Evolutionary conservation across 352 stramenopile genomes (phyloP), one percentile per base, ranked within the genome.

Genomic region (Globisporangium irregulare): DNA sequence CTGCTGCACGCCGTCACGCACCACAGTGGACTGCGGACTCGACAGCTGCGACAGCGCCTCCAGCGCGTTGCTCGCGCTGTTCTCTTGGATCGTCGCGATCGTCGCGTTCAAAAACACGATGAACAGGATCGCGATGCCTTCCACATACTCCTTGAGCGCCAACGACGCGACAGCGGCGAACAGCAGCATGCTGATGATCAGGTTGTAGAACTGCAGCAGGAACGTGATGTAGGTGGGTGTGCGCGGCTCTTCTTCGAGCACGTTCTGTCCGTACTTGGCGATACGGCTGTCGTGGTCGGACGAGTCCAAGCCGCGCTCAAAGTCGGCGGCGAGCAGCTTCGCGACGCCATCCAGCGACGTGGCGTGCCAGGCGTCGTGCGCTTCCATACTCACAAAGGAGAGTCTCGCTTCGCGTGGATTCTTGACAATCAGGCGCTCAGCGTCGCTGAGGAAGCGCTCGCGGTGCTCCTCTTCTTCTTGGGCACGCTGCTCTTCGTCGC

Each of bases 381-480:
- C 60, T n/a, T 89, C 81, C 36, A 92, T 68, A n/a, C 75, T 88
- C 22, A 66, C 74, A 61, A 92, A 81, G 46, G 81, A 89, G 36
- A 75, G 71, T 22, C 75, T 70, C 10, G 79, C 75, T 24, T 78
- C 72, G 24, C 72, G 64, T 10, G 83, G 81, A 29, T 90, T 78
- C n/a, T 82, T 77, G 3, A 73, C 80, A 4, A 90, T 61, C 18
- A 88, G 62, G 18, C 80, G 74, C 66, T 92, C 81, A 4, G 68
- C 66, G 59, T 90, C 81, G n/a, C 73, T 90, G 51, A 92, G 72
- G 71, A 89, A 89, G 0, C 84, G 84, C 14, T 70, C 69, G 10
- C 80, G 80, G 60, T 88, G 84, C 51, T 75, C 66, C 20, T 68
- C 9, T 41, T 69, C 53, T 41, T 66, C 36, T 25, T 58, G 51